Conservation (phyloP, 2,329 filamentous ascomycete species). For the Beauveria medogensis region DNA sequence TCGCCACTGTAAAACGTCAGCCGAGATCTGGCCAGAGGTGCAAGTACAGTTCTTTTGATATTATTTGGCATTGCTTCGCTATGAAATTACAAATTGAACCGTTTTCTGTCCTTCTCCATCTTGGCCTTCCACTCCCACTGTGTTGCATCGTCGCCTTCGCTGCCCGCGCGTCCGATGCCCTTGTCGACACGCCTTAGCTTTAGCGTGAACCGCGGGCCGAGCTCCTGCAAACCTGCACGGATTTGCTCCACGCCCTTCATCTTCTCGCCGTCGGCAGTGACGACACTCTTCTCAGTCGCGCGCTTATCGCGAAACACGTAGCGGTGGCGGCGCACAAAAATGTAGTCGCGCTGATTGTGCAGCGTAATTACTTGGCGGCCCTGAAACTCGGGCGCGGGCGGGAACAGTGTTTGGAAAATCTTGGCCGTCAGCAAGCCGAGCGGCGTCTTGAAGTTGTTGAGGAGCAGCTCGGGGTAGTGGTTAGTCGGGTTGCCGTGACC, state of each 20-base stretch:
- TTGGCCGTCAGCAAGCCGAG: constrained; percentile 82
- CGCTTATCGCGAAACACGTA: constrained; percentile 91
- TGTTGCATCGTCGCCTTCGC: constrained; percentile 63
- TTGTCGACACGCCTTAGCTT: constrained; percentile 89
- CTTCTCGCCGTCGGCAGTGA: constrained; percentile 72
- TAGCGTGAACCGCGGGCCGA: constrained; percentile 67
- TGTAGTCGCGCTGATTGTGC: constrained; percentile 93
- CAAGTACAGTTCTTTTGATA: not conserved
- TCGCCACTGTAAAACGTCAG: not conserved
- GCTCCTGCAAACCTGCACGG: constrained; percentile 78
- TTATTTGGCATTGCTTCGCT: not conserved
- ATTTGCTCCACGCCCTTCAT: constrained; percentile 81
- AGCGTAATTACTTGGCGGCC: constrained; percentile 86
- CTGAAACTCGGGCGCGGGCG: constrained; percentile 70
- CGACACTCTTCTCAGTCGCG: constrained; percentile 76
- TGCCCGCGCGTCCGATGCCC: constrained; percentile 65
- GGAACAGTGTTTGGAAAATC: constrained; percentile 57
- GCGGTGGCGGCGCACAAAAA: constrained; percentile 82
- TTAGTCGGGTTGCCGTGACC: constrained; percentile 84
- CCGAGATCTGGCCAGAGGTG: not conserved
- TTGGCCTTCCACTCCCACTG: constrained; percentile 96
- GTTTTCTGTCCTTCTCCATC: constrained; percentile 90
- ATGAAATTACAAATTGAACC: constrained; percentile 69
- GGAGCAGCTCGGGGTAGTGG: constrained; percentile 80
- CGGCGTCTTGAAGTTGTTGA: constrained; percentile 93